Base-by-base conservation (phyloP, 2,329 filamentous ascomycete genomes). In the Aspergillus chevalieri region DNA sequence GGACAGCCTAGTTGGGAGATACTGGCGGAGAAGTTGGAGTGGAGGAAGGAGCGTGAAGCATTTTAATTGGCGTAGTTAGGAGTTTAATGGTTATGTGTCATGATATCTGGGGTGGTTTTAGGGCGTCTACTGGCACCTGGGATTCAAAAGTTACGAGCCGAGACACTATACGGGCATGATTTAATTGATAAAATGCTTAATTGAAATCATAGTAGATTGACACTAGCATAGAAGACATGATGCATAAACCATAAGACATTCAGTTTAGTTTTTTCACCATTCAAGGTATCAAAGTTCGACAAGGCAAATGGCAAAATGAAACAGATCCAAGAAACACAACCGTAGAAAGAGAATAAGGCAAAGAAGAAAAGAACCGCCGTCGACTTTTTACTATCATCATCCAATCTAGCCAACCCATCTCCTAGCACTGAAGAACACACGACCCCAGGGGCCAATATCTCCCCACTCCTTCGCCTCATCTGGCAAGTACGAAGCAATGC, bases 381-480 rank as follows among this genome's bases (percentile, higher is more conserved):
- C 36, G 10, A 39, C 36, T 19, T 39, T 39, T 33, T 3, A 43
- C 19, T 6, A 24, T 3, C 17, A 43, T 4, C 26, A 47, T 26
- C 22, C 4, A 48, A 21, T 50, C 49, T 65, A 85, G 48, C 87
- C 88, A 61, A 94, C 87, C 91, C 91, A 95, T 68, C 84, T 81
- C 67, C 91, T 85, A 5, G 88, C 90, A 65, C 87, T 95, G 74
- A 83, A 84, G 74, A 95, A 95, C 74, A 95, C 78, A 63, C 88
- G 79, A 55, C 86, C 77, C 90, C 90, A 95, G 17, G 91, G 89
- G 1, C 89, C 87, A 65, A 85, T 86, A 57, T 90, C 85, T 24
- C 87, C 88, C 86, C 87, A 91, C 53, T 84, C 76, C 57, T 80
- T 78, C 30, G 65, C 63, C 45, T 81, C 80, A 51, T 82, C 75